Percentiles rank a stretch among this genome's conserved stretches.
Evolutionary conservation across 257 asterid species (phyloP).

Genomic region (Nicotiana knightiana): DNA sequence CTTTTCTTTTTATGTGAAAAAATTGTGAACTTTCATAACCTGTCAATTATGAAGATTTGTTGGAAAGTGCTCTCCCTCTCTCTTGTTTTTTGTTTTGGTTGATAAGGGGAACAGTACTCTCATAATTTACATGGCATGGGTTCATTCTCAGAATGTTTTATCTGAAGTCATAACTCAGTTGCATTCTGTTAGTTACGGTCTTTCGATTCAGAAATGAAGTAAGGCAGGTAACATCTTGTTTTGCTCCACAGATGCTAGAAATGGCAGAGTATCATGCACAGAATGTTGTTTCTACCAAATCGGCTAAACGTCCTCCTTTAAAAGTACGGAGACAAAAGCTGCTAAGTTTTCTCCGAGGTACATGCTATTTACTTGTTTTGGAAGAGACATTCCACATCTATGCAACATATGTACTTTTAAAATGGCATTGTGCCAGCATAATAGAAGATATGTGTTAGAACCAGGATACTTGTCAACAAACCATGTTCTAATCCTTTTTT

Average conservation of each 20-base stretch:
- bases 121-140: neutral
- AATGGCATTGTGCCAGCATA: neutral
- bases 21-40: neutral
- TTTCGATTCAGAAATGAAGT: neutral
- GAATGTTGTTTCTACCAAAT: slow-evolving; percentile 57
- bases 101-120: neutral
- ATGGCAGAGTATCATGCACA: slow-evolving; percentile 81
- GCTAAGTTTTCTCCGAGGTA: slow-evolving; percentile 82
- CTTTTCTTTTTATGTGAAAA: neutral
- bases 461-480: neutral
- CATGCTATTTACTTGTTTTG: slow-evolving; percentile 6
- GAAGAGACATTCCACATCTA: neutral
- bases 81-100: neutral
- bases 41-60: neutral
- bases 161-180: neutral
- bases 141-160: neutral
- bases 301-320: slow-evolving; percentile 77
- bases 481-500: neutral
- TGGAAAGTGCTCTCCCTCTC: neutral
- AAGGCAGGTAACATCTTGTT: slow-evolving; percentile 8
- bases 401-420: neutral
- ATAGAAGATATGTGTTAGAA: neutral
- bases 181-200: neutral
- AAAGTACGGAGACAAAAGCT: slow-evolving; percentile 85
- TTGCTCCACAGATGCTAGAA: slow-evolving; percentile 69